Conservation (phyloP, 2,329 filamentous ascomycete species). For the Ustilaginoidea virens region DNA sequence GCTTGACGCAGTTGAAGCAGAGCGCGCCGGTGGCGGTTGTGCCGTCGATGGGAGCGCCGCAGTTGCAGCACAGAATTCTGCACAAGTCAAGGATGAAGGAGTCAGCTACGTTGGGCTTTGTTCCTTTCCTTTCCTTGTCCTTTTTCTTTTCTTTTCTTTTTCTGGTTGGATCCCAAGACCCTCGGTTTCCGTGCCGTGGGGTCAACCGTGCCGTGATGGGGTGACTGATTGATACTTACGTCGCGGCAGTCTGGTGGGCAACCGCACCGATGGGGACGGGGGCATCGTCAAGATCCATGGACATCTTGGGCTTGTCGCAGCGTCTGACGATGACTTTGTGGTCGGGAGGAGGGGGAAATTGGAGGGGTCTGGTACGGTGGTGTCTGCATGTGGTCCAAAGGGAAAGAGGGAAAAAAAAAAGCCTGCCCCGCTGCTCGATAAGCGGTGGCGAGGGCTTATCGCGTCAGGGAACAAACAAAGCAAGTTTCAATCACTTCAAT, state of each 20-base stretch:
- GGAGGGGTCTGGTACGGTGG: constrained; percentile 1
- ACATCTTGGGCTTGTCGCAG: constrained; percentile 15
- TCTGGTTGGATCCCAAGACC: background rate
- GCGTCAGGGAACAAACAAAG: background rate
- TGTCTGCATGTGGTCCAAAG: constrained; percentile 5
- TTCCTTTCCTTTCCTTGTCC: background rate
- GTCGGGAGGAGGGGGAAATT: too few relatives aligned
- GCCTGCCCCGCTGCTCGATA: constrained; percentile 24
- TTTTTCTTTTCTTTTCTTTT: background rate
- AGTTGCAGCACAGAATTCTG: constrained; percentile 88
- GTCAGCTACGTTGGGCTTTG: background rate
- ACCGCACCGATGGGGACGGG: constrained; percentile 21
- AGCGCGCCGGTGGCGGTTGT: constrained; percentile 73
- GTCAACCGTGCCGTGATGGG: background rate
- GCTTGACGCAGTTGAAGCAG: constrained; percentile 91
- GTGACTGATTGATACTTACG: constrained; percentile 25
- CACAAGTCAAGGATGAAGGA: background rate
- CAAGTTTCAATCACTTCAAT: too few relatives aligned
- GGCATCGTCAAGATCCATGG: constrained; percentile 29
- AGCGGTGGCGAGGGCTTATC: constrained; percentile 9
- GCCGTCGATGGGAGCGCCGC: constrained; percentile 88
- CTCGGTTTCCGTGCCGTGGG: background rate
- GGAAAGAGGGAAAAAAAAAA: constrained; percentile 15
- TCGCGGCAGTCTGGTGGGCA: constrained; percentile 20
- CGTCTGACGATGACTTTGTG: constrained; percentile 1